Evolutionary conservation across 495 filamentous ascomycete species (phyloP), one percentile per base, ranked within the genome.

Genomic region (Lichenothelia convexa): DNA sequence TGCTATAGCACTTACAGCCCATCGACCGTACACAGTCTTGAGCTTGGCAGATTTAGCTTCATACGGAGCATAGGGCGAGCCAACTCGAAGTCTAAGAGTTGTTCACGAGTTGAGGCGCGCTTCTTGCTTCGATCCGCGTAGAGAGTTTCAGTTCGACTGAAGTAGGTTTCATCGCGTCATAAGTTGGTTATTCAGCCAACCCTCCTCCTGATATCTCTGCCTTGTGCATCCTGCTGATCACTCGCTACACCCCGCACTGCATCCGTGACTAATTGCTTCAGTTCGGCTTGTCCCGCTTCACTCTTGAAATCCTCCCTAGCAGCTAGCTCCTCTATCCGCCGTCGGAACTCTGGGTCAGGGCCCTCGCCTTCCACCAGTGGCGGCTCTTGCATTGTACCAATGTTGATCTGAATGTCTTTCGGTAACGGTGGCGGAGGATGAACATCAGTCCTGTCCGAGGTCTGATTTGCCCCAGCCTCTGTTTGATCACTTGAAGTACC

Each of bases 281-380:
- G 37, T 41, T 57, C 46, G 35, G 44, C 38, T 44, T 63, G 60
- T 1, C 56, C 53, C 18, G 57, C 54, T 38, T 59, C 56, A 3
- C 43, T 43, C 38, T 60, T 44, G 37, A 62, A 61, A 36, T 63
- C 60, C 11, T 56, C 49, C 17, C 59, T 30, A 8, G 54, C 49
- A 11, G 60, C 60, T 9, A 63, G 41, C 40, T 59, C 57, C 37
- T 63, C 60, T 18, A 63, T 63, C 8, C 57, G 42, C 21, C 54
- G 39, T 36, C 52, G 49, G 43, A 63, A 58, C 35, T 58, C 60
- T 22, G 60, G 60, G 33, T 63, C 60, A 16, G 56, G 52, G 29
- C 39, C 50, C 6, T 45, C 52, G 8, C 47, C 50, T 5, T 44
- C 54, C 9, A 47, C 49, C 19, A 11, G 9, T 4, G 34, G 11